Conservation (phyloP, 805 yeast species). For the Pichia eremophila region DNA sequence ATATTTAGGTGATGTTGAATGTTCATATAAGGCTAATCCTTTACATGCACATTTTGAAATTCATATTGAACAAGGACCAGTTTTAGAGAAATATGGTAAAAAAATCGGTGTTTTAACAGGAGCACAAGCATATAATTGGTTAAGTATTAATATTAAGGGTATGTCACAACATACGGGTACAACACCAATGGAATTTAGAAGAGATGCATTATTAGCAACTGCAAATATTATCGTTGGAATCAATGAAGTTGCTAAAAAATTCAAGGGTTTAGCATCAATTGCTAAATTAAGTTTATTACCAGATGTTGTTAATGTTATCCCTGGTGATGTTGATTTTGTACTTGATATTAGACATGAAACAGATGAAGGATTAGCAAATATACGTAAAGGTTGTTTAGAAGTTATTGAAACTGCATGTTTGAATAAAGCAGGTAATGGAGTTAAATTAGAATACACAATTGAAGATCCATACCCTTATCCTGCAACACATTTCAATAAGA, state of each 20-base stretch:
- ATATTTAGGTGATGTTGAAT: constrained; percentile 43
- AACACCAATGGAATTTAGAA: constrained; percentile 52
- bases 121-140: constrained; percentile 61
- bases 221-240: constrained; percentile 48
- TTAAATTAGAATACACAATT: constrained; percentile 35
- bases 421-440: constrained; percentile 26
- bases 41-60: constrained; percentile 63
- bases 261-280: constrained; percentile 47
- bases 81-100: constrained; percentile 45
- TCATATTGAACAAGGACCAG: constrained; percentile 73
- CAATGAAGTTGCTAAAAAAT: constrained; percentile 42
- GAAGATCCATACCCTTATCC: constrained; percentile 29
- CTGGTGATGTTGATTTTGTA: constrained; percentile 49
- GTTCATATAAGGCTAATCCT: constrained; percentile 41
- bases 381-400: constrained; percentile 29
- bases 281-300: constrained; percentile 53
- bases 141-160: constrained; percentile 46
- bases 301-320: constrained; percentile 58
- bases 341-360: constrained; percentile 50
- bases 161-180: constrained; percentile 69
- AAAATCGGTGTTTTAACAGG: constrained; percentile 59
- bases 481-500: constrained; percentile 49
- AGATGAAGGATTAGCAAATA: constrained; percentile 34
- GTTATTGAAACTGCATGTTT: constrained; percentile 13
- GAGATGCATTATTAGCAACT: constrained; percentile 53